A percentile compares a stretch with the other conserved stretches of the same genome.
Evolutionary conservation across 805 yeast genomes (phyloP).

Genomic region (Hanseniaspora valbyensis): DNA sequence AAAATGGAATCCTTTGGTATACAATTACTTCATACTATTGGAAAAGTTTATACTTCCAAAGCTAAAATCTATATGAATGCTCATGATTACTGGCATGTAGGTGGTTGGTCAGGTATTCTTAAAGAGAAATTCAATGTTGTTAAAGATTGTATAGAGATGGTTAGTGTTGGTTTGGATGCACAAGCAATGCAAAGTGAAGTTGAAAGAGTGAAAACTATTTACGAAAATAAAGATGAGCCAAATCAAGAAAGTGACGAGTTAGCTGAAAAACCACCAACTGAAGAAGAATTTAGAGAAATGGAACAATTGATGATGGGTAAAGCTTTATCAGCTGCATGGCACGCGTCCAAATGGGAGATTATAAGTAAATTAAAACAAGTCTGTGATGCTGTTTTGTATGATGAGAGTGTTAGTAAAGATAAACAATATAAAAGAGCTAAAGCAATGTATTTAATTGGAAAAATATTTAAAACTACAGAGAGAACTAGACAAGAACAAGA

Average conservation of each 20-base stretch:
- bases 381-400: constrained; percentile 54
- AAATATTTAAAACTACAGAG: constrained; percentile 45
- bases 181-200: constrained; percentile 67
- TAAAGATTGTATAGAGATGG: constrained; percentile 59
- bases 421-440: constrained; percentile 52
- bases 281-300: constrained; percentile 56
- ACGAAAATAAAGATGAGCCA: constrained; percentile 37
- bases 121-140: constrained; percentile 66
- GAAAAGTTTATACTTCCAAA: constrained; percentile 55
- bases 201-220: constrained; percentile 31
- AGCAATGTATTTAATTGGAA: constrained; percentile 49
- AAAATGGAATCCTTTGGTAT: constrained; percentile 80
- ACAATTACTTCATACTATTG: constrained; percentile 66
- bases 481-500: constrained; percentile 61
- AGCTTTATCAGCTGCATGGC: constrained; percentile 76
- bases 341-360: constrained; percentile 68
- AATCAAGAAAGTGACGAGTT: constrained; percentile 27
- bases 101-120: constrained; percentile 61
- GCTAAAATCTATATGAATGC: constrained; percentile 55
- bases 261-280: constrained; percentile 41
- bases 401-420: constrained; percentile 38
- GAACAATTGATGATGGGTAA: constrained; percentile 69
- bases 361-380: constrained; percentile 61
- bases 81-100: constrained; percentile 51
- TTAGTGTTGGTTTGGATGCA: constrained; percentile 66